A percentile compares a stretch with the other conserved stretches of the same genome.
phyloP scores from a whole-genome alignment of 2,329 filamentous ascomycete species.

The Hymenoscyphus repandus region DNA sequence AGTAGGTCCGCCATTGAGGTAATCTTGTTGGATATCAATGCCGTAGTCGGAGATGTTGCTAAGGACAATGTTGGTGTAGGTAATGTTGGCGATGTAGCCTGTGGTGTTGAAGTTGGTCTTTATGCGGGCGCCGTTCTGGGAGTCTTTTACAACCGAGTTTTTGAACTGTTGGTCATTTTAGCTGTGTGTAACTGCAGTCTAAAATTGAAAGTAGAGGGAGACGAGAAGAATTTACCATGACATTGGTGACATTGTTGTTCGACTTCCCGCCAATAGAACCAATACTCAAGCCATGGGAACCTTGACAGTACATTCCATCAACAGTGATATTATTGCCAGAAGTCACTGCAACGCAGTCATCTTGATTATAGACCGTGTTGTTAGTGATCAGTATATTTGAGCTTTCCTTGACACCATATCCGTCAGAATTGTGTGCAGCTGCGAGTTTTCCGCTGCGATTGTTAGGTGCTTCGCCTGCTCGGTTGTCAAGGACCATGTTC shows the following conservation, averaged over 20 bases:
- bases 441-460: conserved; percentile 14
- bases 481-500: conserved; percentile 51
- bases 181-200: background rate
- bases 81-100: conserved; percentile 36
- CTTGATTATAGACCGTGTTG: conserved; percentile 26
- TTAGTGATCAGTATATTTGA: conserved; percentile 37
- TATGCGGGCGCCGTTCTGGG: conserved; percentile 34
- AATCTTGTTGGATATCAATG: conserved; percentile 49
- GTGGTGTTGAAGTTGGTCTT: conserved; percentile 37
- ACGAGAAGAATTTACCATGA: conserved; percentile 22
- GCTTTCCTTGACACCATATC: conserved; percentile 42
- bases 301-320: conserved; percentile 26
- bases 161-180: conserved; percentile 21
- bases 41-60: conserved; percentile 42
- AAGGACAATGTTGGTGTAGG: conserved; percentile 42
- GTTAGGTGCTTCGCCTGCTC: conserved; percentile 43
- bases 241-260: conserved; percentile 33
- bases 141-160: conserved; percentile 27
- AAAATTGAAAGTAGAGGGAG: background rate
- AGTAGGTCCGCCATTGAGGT: conserved; percentile 41
- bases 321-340: conserved; percentile 31
- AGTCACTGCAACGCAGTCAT: conserved; percentile 31
- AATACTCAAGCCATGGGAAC: conserved; percentile 31
- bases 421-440: conserved; percentile 47
- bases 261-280: conserved; percentile 32